phyloP scores from a whole-genome alignment of 148 eudicot genomes.

The Amaranthus cruentus region DNA sequence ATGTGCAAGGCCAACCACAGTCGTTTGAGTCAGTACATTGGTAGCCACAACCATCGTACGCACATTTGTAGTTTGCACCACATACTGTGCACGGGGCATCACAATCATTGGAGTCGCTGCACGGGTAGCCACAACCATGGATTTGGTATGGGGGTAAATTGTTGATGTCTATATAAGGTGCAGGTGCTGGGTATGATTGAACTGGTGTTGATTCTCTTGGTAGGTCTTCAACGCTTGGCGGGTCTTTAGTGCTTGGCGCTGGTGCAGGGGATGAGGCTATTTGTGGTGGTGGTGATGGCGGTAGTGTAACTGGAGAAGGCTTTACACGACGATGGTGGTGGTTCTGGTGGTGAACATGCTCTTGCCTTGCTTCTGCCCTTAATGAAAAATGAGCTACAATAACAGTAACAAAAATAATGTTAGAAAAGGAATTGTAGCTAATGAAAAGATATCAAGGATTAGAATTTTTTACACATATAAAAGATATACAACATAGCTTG shows the following conservation, averaged over 20 bases:
- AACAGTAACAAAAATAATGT: too few species aligned
- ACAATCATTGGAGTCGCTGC: constrained; percentile 18
- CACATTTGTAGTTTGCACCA: constrained; percentile 13
- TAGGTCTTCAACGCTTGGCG: too few species aligned
- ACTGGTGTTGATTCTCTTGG: too few species aligned
- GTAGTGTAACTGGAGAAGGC: background rate
- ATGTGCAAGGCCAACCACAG: constrained; percentile 13
- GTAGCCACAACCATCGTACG: constrained; percentile 9
- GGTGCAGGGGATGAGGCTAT: background rate
- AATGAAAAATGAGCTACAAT: background rate
- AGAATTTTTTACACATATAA: too few species aligned
- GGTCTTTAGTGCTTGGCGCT: background rate
- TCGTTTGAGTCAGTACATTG: constrained; percentile 14
- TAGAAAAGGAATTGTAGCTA: background rate
- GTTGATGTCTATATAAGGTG: background rate
- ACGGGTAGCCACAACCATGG: constrained; percentile 14
- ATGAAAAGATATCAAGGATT: background rate
- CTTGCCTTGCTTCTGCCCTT: constrained; percentile 18
- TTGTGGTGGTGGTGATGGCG: background rate
- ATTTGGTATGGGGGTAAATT: constrained; percentile 15
- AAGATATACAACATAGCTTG: too few species aligned
- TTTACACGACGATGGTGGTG: background rate
- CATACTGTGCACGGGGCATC: constrained; percentile 17
- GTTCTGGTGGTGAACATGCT: background rate
- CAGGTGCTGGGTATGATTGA: background rate